These are phyloP conservation scores for Cephaloascus fragrans DNA, from an alignment of 805 yeast species.

Conservation along the genomic window DNA sequence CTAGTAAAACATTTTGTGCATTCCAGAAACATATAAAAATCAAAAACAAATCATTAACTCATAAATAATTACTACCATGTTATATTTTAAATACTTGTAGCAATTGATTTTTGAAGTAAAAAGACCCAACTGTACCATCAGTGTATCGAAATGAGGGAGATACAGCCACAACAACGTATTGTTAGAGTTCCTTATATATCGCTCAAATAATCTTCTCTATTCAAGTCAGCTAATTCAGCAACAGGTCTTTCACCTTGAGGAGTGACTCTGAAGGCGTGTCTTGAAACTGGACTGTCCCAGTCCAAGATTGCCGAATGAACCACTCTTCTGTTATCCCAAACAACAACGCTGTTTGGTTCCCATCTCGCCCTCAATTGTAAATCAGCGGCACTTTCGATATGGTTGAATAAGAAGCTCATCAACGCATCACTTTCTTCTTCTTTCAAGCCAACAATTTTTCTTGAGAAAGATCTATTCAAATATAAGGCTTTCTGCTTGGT, in stretches of 20 bases:
- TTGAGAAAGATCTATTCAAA: slow-evolving; percentile 23
- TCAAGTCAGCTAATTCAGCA: slow-evolving; percentile 24
- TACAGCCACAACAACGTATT: no score
- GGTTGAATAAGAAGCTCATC: slow-evolving; percentile 19
- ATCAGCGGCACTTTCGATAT: slow-evolving; percentile 22
- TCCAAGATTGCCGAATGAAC: slow-evolving; percentile 26
- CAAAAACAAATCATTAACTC: no score
- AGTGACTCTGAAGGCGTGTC: slow-evolving; percentile 26
- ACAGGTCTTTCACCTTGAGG: slow-evolving; percentile 29
- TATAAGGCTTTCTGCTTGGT: slow-evolving; percentile 20
- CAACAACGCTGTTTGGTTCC: slow-evolving; percentile 25
- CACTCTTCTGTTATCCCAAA: slow-evolving; percentile 24
- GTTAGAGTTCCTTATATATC: no score
- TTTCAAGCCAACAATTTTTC: slow-evolving; percentile 23
- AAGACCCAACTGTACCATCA: no score
- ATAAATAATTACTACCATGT: no score
- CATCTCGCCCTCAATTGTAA: slow-evolving; percentile 25
- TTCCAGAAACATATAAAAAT: no score
- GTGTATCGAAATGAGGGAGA: no score
- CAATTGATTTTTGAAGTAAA: no score
- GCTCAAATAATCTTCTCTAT: slow-evolving; percentile 18
- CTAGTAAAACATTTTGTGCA: no score
- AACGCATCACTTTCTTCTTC: slow-evolving; percentile 21
- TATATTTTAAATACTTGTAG: no score
- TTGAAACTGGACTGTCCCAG: slow-evolving; percentile 22